Conservation (phyloP, 1,284 basidiomycete species). For the Austroboletus novae-zelandiae region DNA sequence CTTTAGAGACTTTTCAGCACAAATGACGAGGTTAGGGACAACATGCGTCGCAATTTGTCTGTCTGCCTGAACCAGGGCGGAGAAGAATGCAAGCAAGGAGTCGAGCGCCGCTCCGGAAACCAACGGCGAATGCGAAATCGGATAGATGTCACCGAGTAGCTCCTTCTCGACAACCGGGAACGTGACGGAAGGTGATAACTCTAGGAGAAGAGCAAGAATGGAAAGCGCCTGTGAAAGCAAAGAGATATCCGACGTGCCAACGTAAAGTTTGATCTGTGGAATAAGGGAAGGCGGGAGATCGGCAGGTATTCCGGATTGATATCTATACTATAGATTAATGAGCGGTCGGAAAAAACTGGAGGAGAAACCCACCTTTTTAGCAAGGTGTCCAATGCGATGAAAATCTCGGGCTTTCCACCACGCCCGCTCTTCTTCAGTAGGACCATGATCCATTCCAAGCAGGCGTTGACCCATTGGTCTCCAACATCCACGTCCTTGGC, state of each 20-base stretch:
- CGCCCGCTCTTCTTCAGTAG: conserved; percentile 82
- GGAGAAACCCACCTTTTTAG: conserved; percentile 54
- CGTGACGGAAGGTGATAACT: conserved; percentile 60
- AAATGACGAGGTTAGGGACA: conserved; percentile 65
- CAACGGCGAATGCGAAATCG: conserved; percentile 74
- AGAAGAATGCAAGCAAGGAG: conserved; percentile 78
- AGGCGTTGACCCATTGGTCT: conserved; percentile 79
- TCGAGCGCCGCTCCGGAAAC: conserved; percentile 76
- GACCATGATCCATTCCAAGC: conserved; percentile 74
- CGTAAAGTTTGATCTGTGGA: conserved; percentile 70
- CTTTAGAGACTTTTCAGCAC: conserved; percentile 57
- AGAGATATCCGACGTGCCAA: conserved; percentile 72
- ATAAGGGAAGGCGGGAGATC: conserved; percentile 64
- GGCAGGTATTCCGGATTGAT: conserved; percentile 60
- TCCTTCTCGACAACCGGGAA: conserved; percentile 73
- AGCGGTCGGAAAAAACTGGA: conserved; percentile 9
- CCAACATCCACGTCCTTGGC: conserved; percentile 64
- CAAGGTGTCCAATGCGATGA: conserved; percentile 75
- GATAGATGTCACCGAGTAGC: conserved; percentile 67
- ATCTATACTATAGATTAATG: conserved; percentile 40
- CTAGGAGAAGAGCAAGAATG: conserved; percentile 69
- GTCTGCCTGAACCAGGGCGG: conserved; percentile 78
- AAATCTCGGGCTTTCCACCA: conserved; percentile 76
- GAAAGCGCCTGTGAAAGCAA: conserved; percentile 75
- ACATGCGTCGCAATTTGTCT: conserved; percentile 76